phyloP scores from a whole-genome alignment of 2,329 filamentous ascomycete genomes.

The Fusarium equiseti region DNA sequence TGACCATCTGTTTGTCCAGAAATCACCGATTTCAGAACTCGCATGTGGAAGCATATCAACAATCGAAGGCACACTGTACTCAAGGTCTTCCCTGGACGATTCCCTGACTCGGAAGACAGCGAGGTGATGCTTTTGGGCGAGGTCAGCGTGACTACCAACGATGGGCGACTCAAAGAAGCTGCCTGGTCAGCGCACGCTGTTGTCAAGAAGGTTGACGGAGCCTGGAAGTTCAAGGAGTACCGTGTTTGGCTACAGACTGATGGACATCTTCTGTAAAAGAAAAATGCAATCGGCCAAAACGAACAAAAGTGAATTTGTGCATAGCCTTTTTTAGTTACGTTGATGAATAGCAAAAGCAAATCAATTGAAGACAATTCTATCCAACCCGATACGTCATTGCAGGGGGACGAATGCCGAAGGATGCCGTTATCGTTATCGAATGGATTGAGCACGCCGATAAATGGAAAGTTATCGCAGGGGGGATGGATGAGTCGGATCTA shows the following conservation, averaged over 20 bases:
- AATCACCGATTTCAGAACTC: conserved; percentile 55
- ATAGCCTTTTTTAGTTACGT: conserved; percentile 28
- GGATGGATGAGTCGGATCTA: not conserved
- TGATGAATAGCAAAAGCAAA: conserved; percentile 13
- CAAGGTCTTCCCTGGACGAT: conserved; percentile 58
- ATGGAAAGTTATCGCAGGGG: conserved; percentile 32
- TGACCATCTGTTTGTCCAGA: conserved; percentile 48
- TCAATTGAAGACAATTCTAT: not conserved
- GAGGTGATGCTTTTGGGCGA: conserved; percentile 54
- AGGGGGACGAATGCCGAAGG: conserved; percentile 30
- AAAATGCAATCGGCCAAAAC: conserved; percentile 1
- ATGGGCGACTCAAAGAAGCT: conserved; percentile 44
- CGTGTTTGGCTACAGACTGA: conserved; percentile 51
- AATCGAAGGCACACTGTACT: conserved; percentile 56
- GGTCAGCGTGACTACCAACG: conserved; percentile 46
- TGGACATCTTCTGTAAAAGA: conserved; percentile 26
- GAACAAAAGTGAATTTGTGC: conserved; percentile 21
- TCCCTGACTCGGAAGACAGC: conserved; percentile 43
- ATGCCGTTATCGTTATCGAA: conserved; percentile 36
- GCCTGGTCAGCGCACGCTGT: conserved; percentile 52
- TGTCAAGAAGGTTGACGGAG: conserved; percentile 46
- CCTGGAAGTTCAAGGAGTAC: conserved; percentile 53
- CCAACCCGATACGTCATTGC: conserved; percentile 38
- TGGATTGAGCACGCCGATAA: conserved; percentile 40
- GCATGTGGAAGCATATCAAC: conserved; percentile 59